phyloP scores from a whole-genome alignment of 805 yeast genomes.

The Yamadazyma tumulicola region DNA sequence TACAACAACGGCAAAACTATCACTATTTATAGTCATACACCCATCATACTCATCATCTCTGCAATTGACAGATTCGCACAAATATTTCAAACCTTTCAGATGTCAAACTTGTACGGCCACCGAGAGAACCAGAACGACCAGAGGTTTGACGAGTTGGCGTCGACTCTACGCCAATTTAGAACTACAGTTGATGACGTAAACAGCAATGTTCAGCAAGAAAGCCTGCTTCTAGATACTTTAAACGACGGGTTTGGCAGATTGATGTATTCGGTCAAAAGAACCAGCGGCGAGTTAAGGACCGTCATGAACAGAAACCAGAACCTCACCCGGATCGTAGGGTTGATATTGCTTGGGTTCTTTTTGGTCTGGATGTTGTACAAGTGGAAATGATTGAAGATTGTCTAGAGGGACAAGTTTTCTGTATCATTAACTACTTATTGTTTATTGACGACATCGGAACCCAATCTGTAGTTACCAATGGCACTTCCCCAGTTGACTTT shows the following conservation, averaged over 20 bases:
- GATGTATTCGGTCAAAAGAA: constrained; percentile 36
- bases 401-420: background rate
- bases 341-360: constrained; percentile 30
- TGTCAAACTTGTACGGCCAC: constrained; percentile 28
- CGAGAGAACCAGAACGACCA: constrained; percentile 43
- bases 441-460: constrained; percentile 63
- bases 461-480: constrained; percentile 83
- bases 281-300: constrained; percentile 37
- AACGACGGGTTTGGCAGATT: constrained; percentile 37
- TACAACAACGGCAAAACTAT: too few species aligned
- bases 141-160: constrained; percentile 41
- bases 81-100: too few species aligned
- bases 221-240: constrained; percentile 34
- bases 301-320: constrained; percentile 43
- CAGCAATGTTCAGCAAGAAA: constrained; percentile 38
- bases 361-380: constrained; percentile 39
- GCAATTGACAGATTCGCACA: too few species aligned
- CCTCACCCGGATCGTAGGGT: constrained; percentile 34
- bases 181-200: constrained; percentile 42
- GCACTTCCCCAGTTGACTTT: constrained; percentile 95
- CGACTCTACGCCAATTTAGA: constrained; percentile 39
- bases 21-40: too few species aligned
- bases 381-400: too few species aligned
- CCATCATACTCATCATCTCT: too few species aligned
- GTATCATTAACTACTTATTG: constrained; percentile 3